A percentile compares a stretch with the other conserved stretches of the same genome.
Conservation (phyloP, 1,139 yeast genomes). For the Suhomyces guaymorum region DNA sequence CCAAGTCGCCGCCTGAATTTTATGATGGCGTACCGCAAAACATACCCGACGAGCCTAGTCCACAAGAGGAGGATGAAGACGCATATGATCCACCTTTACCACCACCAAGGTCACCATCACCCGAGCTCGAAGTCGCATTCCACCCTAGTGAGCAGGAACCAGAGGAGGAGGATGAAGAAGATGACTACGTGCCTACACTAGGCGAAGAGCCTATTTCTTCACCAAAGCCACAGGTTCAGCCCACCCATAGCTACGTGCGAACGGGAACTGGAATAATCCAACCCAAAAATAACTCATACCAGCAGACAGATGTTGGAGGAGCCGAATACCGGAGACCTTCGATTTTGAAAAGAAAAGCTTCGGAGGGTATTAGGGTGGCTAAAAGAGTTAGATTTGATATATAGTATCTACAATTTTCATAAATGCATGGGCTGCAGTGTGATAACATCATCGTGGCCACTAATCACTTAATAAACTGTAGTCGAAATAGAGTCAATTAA, state of each 20-base stretch:
- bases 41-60: no score
- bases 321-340: conserved; percentile 8
- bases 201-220: conserved; percentile 1
- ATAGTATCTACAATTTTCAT: conserved; percentile 3
- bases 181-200: conserved; percentile 13
- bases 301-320: conserved; percentile 2
- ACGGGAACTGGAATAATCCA: conserved; percentile 8
- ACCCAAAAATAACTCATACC: conserved; percentile 2
- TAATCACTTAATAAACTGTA: no score
- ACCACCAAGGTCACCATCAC: conserved; percentile 6
- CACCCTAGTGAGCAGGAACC: background rate
- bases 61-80: conserved; percentile 10
- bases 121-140: conserved; percentile 3
- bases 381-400: conserved; percentile 12
- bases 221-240: background rate
- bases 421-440: no score
- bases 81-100: conserved; percentile 9
- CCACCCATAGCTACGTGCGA: conserved; percentile 2
- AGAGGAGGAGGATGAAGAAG: conserved; percentile 4
- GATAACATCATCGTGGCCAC: no score
- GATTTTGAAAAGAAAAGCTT: conserved; percentile 11
- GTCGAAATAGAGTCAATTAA: no score
- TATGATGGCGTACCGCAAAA: background rate
- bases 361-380: conserved; percentile 7
- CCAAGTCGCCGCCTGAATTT: no score